Base-by-base conservation (phyloP, 305 asterid genomes). In the Fraxinus baroniana region DNA sequence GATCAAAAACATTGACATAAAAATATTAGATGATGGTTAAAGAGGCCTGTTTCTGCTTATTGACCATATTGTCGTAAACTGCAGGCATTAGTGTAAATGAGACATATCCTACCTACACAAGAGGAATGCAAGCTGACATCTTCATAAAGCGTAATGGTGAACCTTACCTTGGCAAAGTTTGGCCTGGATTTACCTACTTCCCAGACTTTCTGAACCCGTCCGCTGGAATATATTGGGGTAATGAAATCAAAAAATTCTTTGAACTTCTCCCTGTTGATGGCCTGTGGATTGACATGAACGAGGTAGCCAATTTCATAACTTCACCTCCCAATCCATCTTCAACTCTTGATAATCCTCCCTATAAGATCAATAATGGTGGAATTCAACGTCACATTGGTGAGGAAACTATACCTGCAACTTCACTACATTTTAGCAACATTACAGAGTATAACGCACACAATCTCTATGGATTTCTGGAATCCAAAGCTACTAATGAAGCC, bases 201-300 rank as follows among this genome's bases (percentile, higher is more conserved):
- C 99, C 99, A 0, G 99, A 95, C 88, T 95, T 95, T 83, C 84
- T 94, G 28, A 87, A 95, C 70, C 97, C 97, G 0, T 74, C 79
- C 0, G 55, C 78, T 28, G 88, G 75, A 74, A 12, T 39, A 39
- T 94, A 84, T 82, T 95, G 97, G 99, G 89, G 85, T 4, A 88
- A 86, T 39, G 99, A 95, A 87, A 91, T 95, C 83, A 90, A 88
- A 46, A 76, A 85, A 17, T 95, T 95, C 78, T 89, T 36, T 4
- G 84, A 93, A 8, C 35, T 83, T 82, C 88, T 93, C 76, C 94
- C 98, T 0, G 81, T 93, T 22, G 96, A 95, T 77, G 99, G 98
- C 22, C 89, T 95, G 18, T 95, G 99, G 99, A 85, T 95, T 24
- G 99, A 95, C 92, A 95, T 95, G 99, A 95, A 95, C 52, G 99